Conservation (phyloP, 164 flowering plant species). For the Vitis cinerea region DNA sequence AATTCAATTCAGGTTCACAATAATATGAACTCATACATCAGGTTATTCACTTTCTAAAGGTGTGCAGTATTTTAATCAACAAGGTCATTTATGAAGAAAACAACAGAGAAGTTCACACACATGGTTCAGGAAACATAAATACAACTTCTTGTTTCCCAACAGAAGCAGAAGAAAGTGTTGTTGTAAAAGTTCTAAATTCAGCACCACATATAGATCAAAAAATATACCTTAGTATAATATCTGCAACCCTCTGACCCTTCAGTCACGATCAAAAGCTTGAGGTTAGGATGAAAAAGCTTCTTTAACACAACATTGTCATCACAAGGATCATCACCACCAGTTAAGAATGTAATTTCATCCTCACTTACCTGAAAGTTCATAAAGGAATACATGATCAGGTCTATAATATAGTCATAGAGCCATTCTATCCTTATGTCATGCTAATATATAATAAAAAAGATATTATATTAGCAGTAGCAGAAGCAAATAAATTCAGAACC, state of each 20-base stretch:
- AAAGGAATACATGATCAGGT: background rate
- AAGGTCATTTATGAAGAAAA: too few species aligned
- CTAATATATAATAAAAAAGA: background rate
- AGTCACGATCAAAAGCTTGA: constrained; percentile 68
- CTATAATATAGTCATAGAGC: background rate
- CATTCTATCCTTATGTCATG: background rate
- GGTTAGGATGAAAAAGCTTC: constrained; percentile 67
- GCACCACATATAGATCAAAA: background rate
- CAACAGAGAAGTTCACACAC: too few species aligned
- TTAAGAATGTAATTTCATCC: constrained; percentile 69
- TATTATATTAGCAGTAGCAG: background rate
- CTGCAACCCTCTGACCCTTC: constrained; percentile 75
- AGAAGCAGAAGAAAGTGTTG: background rate
- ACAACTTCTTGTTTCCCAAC: too few species aligned
- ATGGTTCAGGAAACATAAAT: too few species aligned
- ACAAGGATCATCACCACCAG: constrained; percentile 66
- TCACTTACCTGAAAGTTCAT: constrained; percentile 53
- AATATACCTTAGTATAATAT: constrained; percentile 67
- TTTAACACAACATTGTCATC: constrained; percentile 67
- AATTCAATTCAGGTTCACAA: too few species aligned
- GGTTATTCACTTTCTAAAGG: too few species aligned
- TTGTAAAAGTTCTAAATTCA: background rate
- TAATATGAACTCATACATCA: too few species aligned
- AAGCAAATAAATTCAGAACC: too few species aligned
- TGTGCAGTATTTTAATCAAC: too few species aligned